These are phyloP conservation scores for Boechera stricta DNA, from an alignment of 345 rosid genomes.

Conservation along the genomic window DNA sequence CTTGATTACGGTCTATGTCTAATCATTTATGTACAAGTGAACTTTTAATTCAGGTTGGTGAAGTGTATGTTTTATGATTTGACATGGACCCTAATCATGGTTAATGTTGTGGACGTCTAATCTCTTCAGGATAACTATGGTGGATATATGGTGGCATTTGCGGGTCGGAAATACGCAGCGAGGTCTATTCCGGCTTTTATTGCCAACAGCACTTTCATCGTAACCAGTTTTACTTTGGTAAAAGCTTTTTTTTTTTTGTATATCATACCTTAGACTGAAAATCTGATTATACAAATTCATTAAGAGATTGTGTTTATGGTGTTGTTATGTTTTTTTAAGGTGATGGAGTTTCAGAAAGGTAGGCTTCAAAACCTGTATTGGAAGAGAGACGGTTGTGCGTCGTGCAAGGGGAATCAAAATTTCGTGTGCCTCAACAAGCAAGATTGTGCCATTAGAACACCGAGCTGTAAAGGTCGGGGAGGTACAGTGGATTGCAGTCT, in stretches of 20 bases:
- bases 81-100: neutral
- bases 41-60: neutral
- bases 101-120: neutral
- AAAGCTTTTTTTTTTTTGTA: conserved; percentile 20
- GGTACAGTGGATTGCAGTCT: conserved; percentile 83
- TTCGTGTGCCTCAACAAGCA: conserved; percentile 84
- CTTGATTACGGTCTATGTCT: neutral
- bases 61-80: neutral
- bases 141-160: conserved; percentile 86
- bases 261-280: neutral
- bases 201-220: conserved; percentile 71
- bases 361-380: conserved; percentile 80
- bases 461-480: conserved; percentile 60
- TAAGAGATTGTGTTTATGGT: neutral
- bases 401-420: conserved; percentile 57
- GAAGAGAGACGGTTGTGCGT: conserved; percentile 90
- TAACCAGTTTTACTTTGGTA: conserved; percentile 92
- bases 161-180: conserved; percentile 89
- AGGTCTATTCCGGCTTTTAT: conserved; percentile 83
- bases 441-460: conserved; percentile 78
- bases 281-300: neutral
- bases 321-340: conserved; percentile 50
- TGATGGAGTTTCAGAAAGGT: conserved; percentile 83
- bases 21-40: neutral
- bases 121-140: conserved; percentile 44